These are phyloP conservation scores for Acmispon strigosus DNA, from an alignment of 306 rosid species.

Conservation along the genomic window DNA sequence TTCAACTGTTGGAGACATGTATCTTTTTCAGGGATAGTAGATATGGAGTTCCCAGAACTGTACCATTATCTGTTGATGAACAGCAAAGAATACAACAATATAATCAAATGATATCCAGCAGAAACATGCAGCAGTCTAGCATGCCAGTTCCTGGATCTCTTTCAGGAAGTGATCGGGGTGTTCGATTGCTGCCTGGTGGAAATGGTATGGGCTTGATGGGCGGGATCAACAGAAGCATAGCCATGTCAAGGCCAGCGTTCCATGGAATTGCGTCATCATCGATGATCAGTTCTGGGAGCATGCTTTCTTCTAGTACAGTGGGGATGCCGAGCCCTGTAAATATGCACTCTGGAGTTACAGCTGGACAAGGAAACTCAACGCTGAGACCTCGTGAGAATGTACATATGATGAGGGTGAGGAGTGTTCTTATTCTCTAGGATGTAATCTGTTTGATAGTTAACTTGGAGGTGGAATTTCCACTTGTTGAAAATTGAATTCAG, in stretches of 20 bases:
- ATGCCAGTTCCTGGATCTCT: slow-evolving; percentile 60
- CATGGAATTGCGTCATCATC: slow-evolving; percentile 74
- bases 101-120: slow-evolving; percentile 65
- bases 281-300: slow-evolving; percentile 64
- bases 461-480: background rate
- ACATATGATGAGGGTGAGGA: slow-evolving; percentile 86
- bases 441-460: background rate
- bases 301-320: slow-evolving; percentile 74
- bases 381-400: slow-evolving; percentile 71
- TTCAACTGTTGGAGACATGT: background rate
- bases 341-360: slow-evolving; percentile 76
- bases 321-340: slow-evolving; percentile 77
- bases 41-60: slow-evolving; percentile 60
- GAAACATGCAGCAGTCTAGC: slow-evolving; percentile 69
- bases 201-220: slow-evolving; percentile 80
- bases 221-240: slow-evolving; percentile 72
- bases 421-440: slow-evolving; percentile 1
- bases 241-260: slow-evolving; percentile 79
- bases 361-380: slow-evolving; percentile 77
- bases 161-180: slow-evolving; percentile 86
- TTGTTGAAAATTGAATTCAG: background rate
- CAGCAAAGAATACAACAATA: slow-evolving; percentile 87
- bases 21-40: slow-evolving; percentile 60
- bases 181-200: slow-evolving; percentile 73
- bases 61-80: slow-evolving; percentile 77